Percentiles rank a stretch among this genome's conserved stretches.
These are phyloP conservation scores for Geotrichum restrictum DNA, from an alignment of 1,139 yeast species.

Conservation along the genomic window DNA sequence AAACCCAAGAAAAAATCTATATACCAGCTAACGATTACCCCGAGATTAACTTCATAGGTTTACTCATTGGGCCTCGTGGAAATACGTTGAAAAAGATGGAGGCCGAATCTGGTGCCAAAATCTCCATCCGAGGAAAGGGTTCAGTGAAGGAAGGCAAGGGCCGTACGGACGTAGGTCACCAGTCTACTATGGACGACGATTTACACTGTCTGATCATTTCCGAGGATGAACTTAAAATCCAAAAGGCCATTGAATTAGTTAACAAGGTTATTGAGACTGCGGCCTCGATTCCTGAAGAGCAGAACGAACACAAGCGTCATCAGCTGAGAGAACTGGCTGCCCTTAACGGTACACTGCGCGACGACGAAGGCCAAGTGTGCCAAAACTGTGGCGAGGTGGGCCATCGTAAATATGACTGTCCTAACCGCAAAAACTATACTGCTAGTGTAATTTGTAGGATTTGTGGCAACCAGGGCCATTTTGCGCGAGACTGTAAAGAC, in stretches of 20 bases:
- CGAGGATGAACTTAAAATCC: conserved; percentile 73
- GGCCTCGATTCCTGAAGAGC: conserved; percentile 85
- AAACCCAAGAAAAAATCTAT: conserved; percentile 74
- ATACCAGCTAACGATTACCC: conserved; percentile 88
- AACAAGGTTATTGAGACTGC: conserved; percentile 75
- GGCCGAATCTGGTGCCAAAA: conserved; percentile 75
- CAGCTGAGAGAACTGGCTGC: conserved; percentile 91
- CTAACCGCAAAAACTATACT: conserved; percentile 51
- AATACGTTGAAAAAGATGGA: conserved; percentile 79
- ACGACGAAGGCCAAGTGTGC: conserved; percentile 69
- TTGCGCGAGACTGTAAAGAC: conserved; percentile 76
- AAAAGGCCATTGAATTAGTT: conserved; percentile 69
- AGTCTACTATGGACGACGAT: conserved; percentile 62
- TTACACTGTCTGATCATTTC: conserved; percentile 85
- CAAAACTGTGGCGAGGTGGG: conserved; percentile 57
- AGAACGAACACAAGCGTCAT: conserved; percentile 83
- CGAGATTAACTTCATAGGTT: conserved; percentile 87
- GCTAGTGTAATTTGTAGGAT: conserved; percentile 63
- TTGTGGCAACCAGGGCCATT: conserved; percentile 84
- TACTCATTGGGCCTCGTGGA: conserved; percentile 92
- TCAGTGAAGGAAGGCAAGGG: conserved; percentile 90
- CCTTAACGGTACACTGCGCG: conserved; percentile 88
- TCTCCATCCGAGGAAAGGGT: conserved; percentile 89
- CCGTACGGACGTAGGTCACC: conserved; percentile 45
- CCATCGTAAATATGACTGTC: conserved; percentile 60